Evolutionary conservation across 768 basidiomycete species (phyloP).

Genomic region (Macrolepiota dolichaula): DNA sequence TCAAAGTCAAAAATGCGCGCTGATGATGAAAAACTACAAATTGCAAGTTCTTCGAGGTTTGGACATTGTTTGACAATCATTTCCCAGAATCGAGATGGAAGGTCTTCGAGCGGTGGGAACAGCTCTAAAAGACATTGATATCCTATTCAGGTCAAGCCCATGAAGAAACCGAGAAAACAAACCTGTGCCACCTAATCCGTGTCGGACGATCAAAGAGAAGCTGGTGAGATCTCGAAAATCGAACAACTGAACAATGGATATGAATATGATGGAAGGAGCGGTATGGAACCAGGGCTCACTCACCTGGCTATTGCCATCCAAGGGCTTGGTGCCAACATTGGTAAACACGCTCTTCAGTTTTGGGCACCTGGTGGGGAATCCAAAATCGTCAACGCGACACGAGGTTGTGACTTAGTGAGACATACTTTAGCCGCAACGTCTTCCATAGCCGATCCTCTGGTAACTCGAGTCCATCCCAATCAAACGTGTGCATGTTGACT

Average conservation of each 20-base stretch:
- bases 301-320: conserved; percentile 29
- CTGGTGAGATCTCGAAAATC: conserved; percentile 38
- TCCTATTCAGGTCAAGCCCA: neutral
- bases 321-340: conserved; percentile 35
- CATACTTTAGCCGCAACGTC: conserved; percentile 34
- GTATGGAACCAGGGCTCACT: conserved; percentile 17
- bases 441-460: conserved; percentile 41
- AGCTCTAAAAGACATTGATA: conserved; percentile 23
- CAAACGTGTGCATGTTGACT: conserved; percentile 38
- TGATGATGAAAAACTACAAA: conserved; percentile 48
- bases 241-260: conserved; percentile 29
- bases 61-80: conserved; percentile 46
- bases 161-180: conserved; percentile 3
- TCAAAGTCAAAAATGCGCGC: conserved; percentile 42
- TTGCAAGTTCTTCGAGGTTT: conserved; percentile 44
- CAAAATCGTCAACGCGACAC: neutral
- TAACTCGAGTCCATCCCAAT: conserved; percentile 51
- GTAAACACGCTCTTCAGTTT: conserved; percentile 39
- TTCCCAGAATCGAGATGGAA: conserved; percentile 42
- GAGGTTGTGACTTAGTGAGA: conserved; percentile 8
- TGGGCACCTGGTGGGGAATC: conserved; percentile 35
- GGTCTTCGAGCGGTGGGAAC: conserved; percentile 34
- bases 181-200: conserved; percentile 39
- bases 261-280: neutral
- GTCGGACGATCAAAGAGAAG: conserved; percentile 45